Evolutionary conservation across 2,329 filamentous ascomycete genomes (phyloP).

Genomic region (Diplocarpon rosae): DNA sequence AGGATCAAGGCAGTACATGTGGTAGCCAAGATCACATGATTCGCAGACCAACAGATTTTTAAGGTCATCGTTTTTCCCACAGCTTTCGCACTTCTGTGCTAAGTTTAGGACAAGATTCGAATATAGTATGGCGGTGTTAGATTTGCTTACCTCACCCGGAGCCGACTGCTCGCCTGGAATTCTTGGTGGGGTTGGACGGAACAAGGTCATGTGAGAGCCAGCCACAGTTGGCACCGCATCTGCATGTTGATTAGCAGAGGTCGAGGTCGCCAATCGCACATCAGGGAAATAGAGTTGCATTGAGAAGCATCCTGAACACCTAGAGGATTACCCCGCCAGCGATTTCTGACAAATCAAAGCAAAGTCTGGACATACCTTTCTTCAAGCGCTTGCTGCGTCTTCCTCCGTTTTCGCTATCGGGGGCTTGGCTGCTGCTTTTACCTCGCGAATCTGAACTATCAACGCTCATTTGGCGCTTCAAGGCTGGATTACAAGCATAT

Average conservation of each 20-base stretch:
- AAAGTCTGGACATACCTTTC: constrained; percentile 51
- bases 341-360: not conserved
- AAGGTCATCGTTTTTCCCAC: constrained; percentile 65
- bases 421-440: constrained; percentile 20
- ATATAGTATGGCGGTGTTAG: constrained; percentile 38
- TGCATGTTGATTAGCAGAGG: constrained; percentile 30
- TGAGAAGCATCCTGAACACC: constrained; percentile 13
- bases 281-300: constrained; percentile 8
- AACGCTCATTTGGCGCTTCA: constrained; percentile 69
- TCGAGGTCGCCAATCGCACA: constrained; percentile 18
- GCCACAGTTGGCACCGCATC: constrained; percentile 72
- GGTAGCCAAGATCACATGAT: constrained; percentile 81
- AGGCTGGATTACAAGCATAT: constrained; percentile 35
- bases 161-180: constrained; percentile 39
- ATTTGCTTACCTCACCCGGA: constrained; percentile 43
- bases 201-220: constrained; percentile 92
- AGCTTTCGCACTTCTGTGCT: constrained; percentile 69
- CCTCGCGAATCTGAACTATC: constrained; percentile 32
- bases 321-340: no score
- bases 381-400: constrained; percentile 88
- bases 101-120: constrained; percentile 24
- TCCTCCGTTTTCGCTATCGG: constrained; percentile 51
- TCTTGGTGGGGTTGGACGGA: constrained; percentile 68
- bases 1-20: constrained; percentile 81
- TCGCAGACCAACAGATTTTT: constrained; percentile 71